Evolutionary conservation across 805 yeast genomes (phyloP), one percentile per base, ranked within the genome.

Genomic region (Spathaspora hagerdaliae): DNA sequence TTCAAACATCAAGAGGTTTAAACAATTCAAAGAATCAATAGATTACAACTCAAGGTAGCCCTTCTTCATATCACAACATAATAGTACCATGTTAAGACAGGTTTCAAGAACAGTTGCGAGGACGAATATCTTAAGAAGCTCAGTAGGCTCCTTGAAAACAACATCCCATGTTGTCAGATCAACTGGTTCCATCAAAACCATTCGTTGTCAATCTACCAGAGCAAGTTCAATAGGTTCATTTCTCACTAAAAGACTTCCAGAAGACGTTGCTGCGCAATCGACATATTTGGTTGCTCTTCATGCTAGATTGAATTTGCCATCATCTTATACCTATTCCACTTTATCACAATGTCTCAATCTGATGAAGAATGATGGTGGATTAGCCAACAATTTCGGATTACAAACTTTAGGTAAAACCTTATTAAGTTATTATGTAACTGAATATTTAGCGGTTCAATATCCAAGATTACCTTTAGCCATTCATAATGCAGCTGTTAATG

Each of bases 391-490:
- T 63, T 74, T 74, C 46, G 94, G 95, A 5, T 75, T 92, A 59
- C 78, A 85, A 47, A 78, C 81, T n/a, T 82, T 92, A 59, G 99
- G 99, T 42, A 81, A 83, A 57, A 81, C 83, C 48, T 68, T 94
- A 41, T 69, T 94, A 49, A 79, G 83, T 10, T 88, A 82, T 63
- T 85, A 87, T 57, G 85, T 82, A 4, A 75, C 86, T 15, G 96
- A 89, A 63, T 70, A 85, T 54, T 71, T 92, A 48, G 69, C 89
- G 55, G 65, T 82, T 42, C 81, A 78, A 52, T 90, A 90, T 63
- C 99, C 99, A 44, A 80, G 99, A 61, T 74, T 94, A 42, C 99
- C 99, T 13, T 76, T 85, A 50, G 77, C 81, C 7, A 84, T 91
- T 27, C 77, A 89, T 46, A 80, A 83, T 55, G 81, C 83, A 6